Evolutionary conservation across 495 filamentous ascomycete genomes (phyloP), one percentile per base, ranked within the genome.

Genomic region (Aspergillus heteromorphus): DNA sequence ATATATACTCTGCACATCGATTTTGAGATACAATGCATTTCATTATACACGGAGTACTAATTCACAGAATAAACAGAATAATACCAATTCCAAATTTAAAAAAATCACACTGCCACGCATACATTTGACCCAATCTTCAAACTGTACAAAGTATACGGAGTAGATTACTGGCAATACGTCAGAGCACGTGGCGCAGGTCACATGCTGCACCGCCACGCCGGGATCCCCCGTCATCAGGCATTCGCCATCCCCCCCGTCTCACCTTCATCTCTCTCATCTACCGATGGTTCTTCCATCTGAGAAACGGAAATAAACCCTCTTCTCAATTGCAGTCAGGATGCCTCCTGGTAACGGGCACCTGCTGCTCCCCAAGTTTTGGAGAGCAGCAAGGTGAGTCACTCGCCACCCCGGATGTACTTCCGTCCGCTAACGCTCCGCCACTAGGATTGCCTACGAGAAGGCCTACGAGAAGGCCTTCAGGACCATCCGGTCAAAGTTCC

Each of bases 351-450:
- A 69, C 60, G 85, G 84, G 73, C 85, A 84, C 72, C 77, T 89
- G 63, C 79, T 84, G 79, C 83, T 86, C 55, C 82, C 86, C 56
- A 83, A 86, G 60, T 75, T 86, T 57, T 73, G 87, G 77, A 84
- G 83, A 72, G 76, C 80, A 57, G 73, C 87, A 60, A 81, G 72
- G 82, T 84, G 73, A 67, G 75, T 63, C 18, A 55, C 52, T 40
- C 41, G 48, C 29, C 56, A 43, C 27, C 25, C 25, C 50, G 34
- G 13, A 5, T 49, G 50, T 50, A 55, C 45, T 52, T 51, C 40
- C 43, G 18, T 13, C 21, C 27, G 48, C 58, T 69, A 53, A 73
- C 64, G 40, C 21, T 41, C 51, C 23, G 10, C 42, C 34, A 5
- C 42, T 36, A 83, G 84, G 72, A 83, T 79, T 67, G 83, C 84